Evolutionary conservation across 2,329 filamentous ascomycete species (phyloP), one percentile per base, ranked within the genome.

Genomic region (Metarhizium rileyi): DNA sequence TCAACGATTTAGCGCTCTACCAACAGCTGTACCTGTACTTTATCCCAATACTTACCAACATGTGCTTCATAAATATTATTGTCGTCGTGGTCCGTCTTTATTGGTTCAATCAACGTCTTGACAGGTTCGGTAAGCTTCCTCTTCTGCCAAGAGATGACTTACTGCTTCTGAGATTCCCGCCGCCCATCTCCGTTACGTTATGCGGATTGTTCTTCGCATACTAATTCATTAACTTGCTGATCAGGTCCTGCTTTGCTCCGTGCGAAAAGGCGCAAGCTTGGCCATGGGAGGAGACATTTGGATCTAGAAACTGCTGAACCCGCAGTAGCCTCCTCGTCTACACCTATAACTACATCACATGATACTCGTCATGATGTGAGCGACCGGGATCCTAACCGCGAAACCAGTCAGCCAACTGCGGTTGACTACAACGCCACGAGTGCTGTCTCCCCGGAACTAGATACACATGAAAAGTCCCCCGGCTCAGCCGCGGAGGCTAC

Each of bases 21-120:
- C 76, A 78, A 56, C 76, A 78, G 55, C 53, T 78, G 4, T 71
- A 69, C 47, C 55, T 77, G 30, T 79, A 78, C 55, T 63, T 77
- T 43, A 61, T 75, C 18, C 73, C 75, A 1, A 66, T 75, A 8
- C 49, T 78, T 3, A 70, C 68, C 0, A 76, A 77, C 50, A 50
- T 75, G 16, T 67, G 68, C 1, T 74, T 76, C 54, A 63, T 78
- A 56, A 77, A 77, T 54, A 69, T 72, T 3, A 47, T 73, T 6
- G 70, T 77, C 5, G 71, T 78, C 4, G 56, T 72, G 14, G 67
- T 73, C 1, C 66, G 75, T 0, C 55, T 78, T 3, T 59, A 65
- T 44, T 78, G 73, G 71, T 78, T 78, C 55, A 63, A 69, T 42
- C 70, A 70, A 48, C 66, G 66, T 16, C 59, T 77, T 4, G 69